Base-by-base conservation (phyloP, 441 rosid species). In the Croton laevigatus region DNA sequence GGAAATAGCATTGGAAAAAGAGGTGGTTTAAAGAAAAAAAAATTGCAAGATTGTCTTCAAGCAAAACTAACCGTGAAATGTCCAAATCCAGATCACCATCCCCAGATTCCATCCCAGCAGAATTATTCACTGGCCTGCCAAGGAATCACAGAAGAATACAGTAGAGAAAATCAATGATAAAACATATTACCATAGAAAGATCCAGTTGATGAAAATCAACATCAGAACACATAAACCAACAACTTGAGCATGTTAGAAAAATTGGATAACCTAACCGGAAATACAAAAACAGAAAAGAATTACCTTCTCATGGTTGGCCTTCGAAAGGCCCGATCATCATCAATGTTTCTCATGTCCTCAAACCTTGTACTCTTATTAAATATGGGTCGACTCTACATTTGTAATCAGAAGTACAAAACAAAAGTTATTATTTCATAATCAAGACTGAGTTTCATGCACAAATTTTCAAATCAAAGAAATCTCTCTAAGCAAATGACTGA, bases 311-410 rank as follows among this genome's bases (percentile, higher is more conserved):
- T 82, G 4, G 88, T 17, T 55, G 96, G 93, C 76, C 97, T 87
- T 78, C 98, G 81, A 54, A 74, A 85, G 64, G 92, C 83, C 72
- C 95, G 86, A 57, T 92, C 97, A 71, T 91, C 98, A 45, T 91
- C 98, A 42, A 69, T 62, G 73, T 74, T 82, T 78, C 96, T 87
- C 98, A 92, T 88, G 81, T 92, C 98, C 76, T 95, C 98, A 79
- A 92, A 95, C 84, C 98, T 88, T 65, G 99, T 94, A 72, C 98
- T 92, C 93, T 94, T 92, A 70, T 90, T 94, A 76, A 94, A 94
- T 75, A 94, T 90, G 7, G 99, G 98, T 37, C 98, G 96, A 86
- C 96, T 89, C 99, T 94, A 87, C 83, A 90, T 67, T 58, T 51
- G 57, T 64, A 22, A 69, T 37, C 70, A 49, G 65, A 52, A 22